Percentiles rank a stretch among this genome's conserved stretches.
Evolutionary conservation across 116 monocot genomes (phyloP).

Genomic region (Dioscorea cayenensis): DNA sequence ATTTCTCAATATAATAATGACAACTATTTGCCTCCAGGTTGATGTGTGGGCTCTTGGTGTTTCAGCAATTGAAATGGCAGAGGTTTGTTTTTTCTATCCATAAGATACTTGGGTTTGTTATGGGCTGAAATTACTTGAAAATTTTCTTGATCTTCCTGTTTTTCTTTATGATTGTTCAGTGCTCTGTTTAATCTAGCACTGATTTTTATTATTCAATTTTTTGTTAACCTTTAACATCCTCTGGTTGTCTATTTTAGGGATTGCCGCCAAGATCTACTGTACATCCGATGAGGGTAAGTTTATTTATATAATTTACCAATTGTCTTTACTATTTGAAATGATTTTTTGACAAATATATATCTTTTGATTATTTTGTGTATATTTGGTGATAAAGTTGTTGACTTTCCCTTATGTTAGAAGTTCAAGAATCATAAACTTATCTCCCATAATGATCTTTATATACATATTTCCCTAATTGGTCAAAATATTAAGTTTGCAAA

Average conservation of each 20-base stretch:
- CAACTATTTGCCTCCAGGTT: slow-evolving; percentile 47
- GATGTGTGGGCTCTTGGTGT: slow-evolving; percentile 99
- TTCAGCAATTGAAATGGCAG: slow-evolving; percentile 99
- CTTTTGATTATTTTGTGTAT: no score
- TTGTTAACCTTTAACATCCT: slow-evolving; percentile 3
- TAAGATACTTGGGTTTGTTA: neutral
- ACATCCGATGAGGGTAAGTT: slow-evolving; percentile 98
- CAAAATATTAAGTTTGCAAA: neutral
- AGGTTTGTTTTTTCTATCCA: slow-evolving; percentile 41
- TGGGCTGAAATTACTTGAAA: neutral
- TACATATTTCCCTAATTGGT: no score
- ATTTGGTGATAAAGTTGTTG: no score
- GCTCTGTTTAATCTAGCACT: neutral
- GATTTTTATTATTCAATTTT: neutral
- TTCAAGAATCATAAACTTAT: no score
- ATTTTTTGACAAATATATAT: no score
- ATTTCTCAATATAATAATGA: neutral
- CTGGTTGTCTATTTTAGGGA: slow-evolving; percentile 50
- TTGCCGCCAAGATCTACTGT: slow-evolving; percentile 91
- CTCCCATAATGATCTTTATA: no score
- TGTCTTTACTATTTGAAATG: no score
- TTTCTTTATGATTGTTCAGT: neutral
- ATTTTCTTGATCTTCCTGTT: neutral
- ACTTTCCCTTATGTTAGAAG: no score
- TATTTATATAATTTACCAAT: slow-evolving; percentile 7